Evolutionary conservation across 73 alveolate species (phyloP), one percentile per base, ranked within the genome.

Genomic region (Paramecium pentaurelia): DNA sequence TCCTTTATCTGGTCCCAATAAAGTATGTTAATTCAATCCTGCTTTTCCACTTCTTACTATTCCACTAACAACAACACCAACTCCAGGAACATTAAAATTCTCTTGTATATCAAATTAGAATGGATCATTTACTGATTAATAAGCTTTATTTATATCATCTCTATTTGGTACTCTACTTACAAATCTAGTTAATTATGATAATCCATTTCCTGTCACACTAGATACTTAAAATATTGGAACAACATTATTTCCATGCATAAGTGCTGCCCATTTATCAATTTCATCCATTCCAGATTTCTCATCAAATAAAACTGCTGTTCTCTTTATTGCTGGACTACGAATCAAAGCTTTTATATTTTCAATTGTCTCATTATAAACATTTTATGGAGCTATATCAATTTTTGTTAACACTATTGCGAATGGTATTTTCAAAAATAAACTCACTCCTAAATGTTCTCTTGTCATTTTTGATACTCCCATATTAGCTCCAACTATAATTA

Each of bases 381-480:
- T 97, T 93, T 97, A 96, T 9, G 99, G 99, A 9, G 99, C 99
- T 27, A 98, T 95, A 95, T 98, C 99, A 60, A 97, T 97, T 96
- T 98, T 98, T 37, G 99, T 98, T 59, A 98, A 73, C 11, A 98
- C 99, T 60, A 98, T 95, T 91, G 97, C 97, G 86, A 98, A 92
- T 4, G 99, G 99, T 68, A 98, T 94, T 42, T 97, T 96, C 37
- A 98, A 93, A 16, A 99, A 98, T 9, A 97, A 71, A 20, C 99
- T 97, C 47, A 98, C 95, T 37, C 99, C 99, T 49, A 98, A 84
- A 94, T 98, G 99, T 94, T 98, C 99, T 80, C 97, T 98, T n/a
- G 99, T 98, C 99, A 98, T 98, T 68, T 99, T 91, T 60, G 97
- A 93, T 11, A 97, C 96, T 14, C 99, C 99, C 98, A 98, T 98